Evolutionary conservation across 2,329 filamentous ascomycete genomes (phyloP), one percentile per base, ranked within the genome.

Genomic region (Karstenula rhodostoma): DNA sequence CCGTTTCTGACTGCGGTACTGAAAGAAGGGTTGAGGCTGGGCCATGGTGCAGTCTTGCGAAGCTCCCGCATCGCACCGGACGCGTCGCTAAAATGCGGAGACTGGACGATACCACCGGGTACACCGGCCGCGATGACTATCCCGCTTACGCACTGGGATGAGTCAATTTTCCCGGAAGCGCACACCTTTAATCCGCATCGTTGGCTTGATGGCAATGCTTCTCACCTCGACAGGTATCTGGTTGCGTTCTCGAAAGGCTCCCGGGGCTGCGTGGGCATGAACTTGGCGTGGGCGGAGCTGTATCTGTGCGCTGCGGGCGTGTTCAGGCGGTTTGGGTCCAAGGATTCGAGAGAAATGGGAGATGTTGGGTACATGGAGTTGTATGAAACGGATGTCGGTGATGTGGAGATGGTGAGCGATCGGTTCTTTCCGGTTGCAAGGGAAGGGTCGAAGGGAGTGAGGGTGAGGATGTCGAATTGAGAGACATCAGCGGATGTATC

Each of bases 241-340:
- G 72, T 81, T 8, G 60, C 75, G 0, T 82, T 82, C 56, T 72
- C 72, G 35, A 75, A 73, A 40, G 79, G 79, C 0, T 74, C 73
- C 5, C 63, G 79, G 29, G 66, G 67, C 22, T 82, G 80, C 58
- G 62, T 81, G 33, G 80, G 80, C 4, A 77, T 81, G 55, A 77
- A 80, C 59, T 49, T 74, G 23, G 73, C 65, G 5, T 67, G 69
- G 56, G 69, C 67, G 3, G 72, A 74, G 59, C 27, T 73, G 25
- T 69, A 68, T 56, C 19, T 33, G 51, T 59, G 51, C 22, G 32
- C 70, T 29, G 69, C 60, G 15, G 59, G 55, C 32, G 27, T 73
- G 19, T 68, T 72, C 49, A 13, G 47, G 7, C 33, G 35, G 6
- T 60, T 58, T 37, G 60, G 60, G 9, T 60, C 57, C 8, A 32